These are phyloP conservation scores for Salvia hispanica DNA, from an alignment of 257 asterid species.

Conservation along the genomic window DNA sequence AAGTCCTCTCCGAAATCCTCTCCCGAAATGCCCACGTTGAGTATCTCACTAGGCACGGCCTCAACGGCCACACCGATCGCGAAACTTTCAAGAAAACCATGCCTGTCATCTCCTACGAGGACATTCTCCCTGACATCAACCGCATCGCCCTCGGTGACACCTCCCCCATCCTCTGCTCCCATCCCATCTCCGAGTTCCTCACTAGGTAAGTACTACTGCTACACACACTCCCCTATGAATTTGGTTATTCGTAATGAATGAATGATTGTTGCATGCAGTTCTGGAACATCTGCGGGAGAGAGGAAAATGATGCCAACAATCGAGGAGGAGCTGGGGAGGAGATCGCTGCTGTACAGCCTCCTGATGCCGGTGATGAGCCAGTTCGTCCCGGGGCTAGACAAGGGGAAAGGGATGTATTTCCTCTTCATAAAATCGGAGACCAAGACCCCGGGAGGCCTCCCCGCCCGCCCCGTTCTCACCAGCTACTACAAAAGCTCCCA, in stretches of 20 bases:
- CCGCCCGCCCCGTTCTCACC: conserved; percentile 85
- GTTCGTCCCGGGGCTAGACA: conserved; percentile 63
- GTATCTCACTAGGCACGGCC: conserved; percentile 53
- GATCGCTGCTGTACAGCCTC: conserved; percentile 79
- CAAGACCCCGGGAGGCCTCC: conserved; percentile 77
- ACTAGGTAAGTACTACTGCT: conserved; percentile 49
- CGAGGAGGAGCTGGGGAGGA: conserved; percentile 66
- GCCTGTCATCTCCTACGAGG: conserved; percentile 71
- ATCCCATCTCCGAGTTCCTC: conserved; percentile 72
- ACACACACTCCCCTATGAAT: no score
- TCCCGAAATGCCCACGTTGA: conserved; percentile 55
- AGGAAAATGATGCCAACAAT: conserved; percentile 95
- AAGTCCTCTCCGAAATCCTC: conserved; percentile 60
- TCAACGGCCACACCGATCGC: conserved; percentile 46
- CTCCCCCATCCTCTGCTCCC: conserved; percentile 70
- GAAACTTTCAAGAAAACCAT: conserved; percentile 56
- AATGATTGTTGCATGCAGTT: conserved; percentile 40
- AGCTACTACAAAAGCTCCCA: conserved; percentile 85
- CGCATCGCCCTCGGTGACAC: conserved; percentile 78
- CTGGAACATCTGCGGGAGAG: conserved; percentile 90
- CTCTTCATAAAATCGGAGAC: conserved; percentile 75
- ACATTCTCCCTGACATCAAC: conserved; percentile 61
- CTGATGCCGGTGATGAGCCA: conserved; percentile 94
- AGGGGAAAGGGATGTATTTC: conserved; percentile 93
- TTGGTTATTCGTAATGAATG: no score